These are phyloP conservation scores for Acacia crassicarpa DNA, from an alignment of 306 rosid genomes.

Conservation along the genomic window DNA sequence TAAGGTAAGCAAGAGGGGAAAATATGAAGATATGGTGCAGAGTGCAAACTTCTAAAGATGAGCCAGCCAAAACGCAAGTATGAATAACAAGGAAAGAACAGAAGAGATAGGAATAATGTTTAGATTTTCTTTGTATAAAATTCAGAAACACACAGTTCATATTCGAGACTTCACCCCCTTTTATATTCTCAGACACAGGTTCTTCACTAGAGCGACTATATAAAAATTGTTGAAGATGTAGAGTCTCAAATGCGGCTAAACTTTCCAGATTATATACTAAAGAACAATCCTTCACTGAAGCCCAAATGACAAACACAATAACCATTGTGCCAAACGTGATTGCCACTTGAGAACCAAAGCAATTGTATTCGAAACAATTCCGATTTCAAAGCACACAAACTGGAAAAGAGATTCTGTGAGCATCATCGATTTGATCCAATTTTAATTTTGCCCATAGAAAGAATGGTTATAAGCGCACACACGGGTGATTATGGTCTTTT, in stretches of 20 bases:
- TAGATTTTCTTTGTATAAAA: conserved; percentile 40
- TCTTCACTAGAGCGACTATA: conserved; percentile 49
- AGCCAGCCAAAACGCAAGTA: neutral
- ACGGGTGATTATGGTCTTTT: no score
- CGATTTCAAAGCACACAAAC: conserved; percentile 94
- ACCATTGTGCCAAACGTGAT: conserved; percentile 98
- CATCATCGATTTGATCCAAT: conserved; percentile 95
- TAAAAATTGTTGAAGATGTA: conserved; percentile 43
- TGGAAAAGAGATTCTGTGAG: conserved; percentile 96
- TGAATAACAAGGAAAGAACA: neutral
- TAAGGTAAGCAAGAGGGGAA: no score
- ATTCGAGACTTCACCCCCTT: neutral
- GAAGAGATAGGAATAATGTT: conserved; percentile 35
- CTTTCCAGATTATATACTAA: neutral
- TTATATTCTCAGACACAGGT: conserved; percentile 34
- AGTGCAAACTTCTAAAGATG: no score
- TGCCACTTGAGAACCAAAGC: conserved; percentile 98
- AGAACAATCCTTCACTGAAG: conserved; percentile 55
- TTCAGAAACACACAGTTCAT: conserved; percentile 28
- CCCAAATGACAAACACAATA: conserved; percentile 98
- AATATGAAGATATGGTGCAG: no score
- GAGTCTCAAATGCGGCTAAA: neutral
- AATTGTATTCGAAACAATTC: conserved; percentile 80
- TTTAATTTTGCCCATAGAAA: conserved; percentile 75
- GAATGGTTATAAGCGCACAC: no score